Percentiles rank a stretch among this genome's conserved stretches.
phyloP scores from a whole-genome alignment of 2,329 filamentous ascomycete species.

The Paracamarosporium sp. region DNA sequence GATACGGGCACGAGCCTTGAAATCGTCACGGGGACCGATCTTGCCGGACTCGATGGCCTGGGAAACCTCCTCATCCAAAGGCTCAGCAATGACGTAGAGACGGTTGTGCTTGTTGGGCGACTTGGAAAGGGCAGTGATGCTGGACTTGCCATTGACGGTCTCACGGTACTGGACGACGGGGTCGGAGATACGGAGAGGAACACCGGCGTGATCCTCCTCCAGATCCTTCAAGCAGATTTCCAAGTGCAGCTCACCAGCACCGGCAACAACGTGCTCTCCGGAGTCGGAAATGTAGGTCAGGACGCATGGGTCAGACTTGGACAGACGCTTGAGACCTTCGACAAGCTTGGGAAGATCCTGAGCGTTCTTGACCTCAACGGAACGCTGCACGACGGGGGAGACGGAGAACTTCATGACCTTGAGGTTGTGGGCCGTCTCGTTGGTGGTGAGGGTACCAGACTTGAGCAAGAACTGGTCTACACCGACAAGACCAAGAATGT shows the following conservation, averaged over 20 bases:
- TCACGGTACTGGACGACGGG: constrained; percentile 99
- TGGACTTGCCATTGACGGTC: constrained; percentile 83
- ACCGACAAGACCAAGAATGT: constrained; percentile 99
- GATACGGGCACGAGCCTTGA: constrained; percentile 97
- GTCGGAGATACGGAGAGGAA: constrained; percentile 96
- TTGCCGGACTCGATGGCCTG: constrained; percentile 90
- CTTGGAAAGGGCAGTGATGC: constrained; percentile 97
- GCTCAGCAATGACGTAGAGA: constrained; percentile 94
- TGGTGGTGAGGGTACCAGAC: constrained; percentile 98
- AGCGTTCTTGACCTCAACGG: constrained; percentile 99
- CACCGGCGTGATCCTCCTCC: constrained; percentile 98
- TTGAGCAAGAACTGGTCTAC: constrained; percentile 99
- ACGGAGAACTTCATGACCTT: constrained; percentile 99
- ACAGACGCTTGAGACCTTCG: constrained; percentile 99
- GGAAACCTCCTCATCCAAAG: constrained; percentile 89
- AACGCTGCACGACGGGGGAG: constrained; percentile 96
- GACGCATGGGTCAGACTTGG: constrained; percentile 99
- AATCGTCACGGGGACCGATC: constrained; percentile 94
- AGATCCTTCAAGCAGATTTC: constrained; percentile 99
- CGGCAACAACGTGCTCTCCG: constrained; percentile 98
- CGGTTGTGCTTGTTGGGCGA: constrained; percentile 99
- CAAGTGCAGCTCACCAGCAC: constrained; percentile 98
- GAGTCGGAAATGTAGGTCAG: constrained; percentile 87
- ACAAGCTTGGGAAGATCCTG: constrained; percentile 99
- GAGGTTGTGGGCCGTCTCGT: constrained; percentile 97